Base-by-base conservation (phyloP, 768 basidiomycete species). In the Russula sp. region DNA sequence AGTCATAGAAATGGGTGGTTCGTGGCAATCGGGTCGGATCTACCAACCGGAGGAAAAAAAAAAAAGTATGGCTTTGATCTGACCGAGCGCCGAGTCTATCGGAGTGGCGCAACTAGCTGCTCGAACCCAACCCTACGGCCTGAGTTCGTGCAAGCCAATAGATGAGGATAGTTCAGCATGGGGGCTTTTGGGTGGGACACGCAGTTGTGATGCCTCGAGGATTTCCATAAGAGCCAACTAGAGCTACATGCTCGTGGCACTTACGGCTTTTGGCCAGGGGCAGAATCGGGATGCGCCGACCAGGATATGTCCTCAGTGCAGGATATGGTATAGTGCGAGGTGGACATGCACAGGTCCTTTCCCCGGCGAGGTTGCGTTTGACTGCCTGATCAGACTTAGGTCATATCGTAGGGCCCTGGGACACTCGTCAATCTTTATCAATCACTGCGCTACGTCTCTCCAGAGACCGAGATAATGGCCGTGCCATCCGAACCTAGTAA, bases 361-460 rank as follows among this genome's bases (percentile, higher is more conserved):
- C 49, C 40, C 48, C 53, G 53, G 55, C n/a, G 31, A 55, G 47
- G 54, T 55, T 22, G 27, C 34, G 31, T 32, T 10, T 44, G 47
- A 47, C 45, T 54, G 35, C 47, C 47, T 48, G 54, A 64, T 50
- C 53, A 49, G 31, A 54, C 42, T 54, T 53, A 55, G 53, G 57
- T 39, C 27, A 58, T 31, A 0, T 39, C 22, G n/a, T 3, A 47
- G 20, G 31, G 22, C 35, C 39, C 18, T 31, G 11, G 18, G 54
- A 51, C 53, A 48, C 40, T 51, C 54, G 63, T 51, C 53, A 42
- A 64, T 60, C 63, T 40, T 60, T 51, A 60, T 64, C 40, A 39
- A 55, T 35, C n/a, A 50, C 18, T 35, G 49, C 39, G 8, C 47
- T 50, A 39, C 48, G 57, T 57, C 52, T 59, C 35, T 54, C 42